Conservation (phyloP, 805 yeast species). For the Metschnikowia cubensis region DNA sequence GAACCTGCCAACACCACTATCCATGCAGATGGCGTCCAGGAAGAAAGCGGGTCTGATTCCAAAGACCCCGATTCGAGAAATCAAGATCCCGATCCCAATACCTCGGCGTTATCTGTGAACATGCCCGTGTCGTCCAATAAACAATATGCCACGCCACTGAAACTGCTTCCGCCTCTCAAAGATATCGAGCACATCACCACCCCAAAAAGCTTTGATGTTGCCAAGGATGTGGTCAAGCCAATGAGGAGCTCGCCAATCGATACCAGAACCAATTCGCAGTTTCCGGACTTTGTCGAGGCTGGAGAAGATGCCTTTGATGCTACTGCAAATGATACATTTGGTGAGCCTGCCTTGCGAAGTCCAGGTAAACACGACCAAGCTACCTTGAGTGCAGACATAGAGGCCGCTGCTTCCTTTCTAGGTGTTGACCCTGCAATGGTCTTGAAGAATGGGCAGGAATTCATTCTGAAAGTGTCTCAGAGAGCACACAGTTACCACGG, state of each 20-base stretch:
- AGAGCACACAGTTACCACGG: constrained; percentile 29
- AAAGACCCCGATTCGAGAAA: neutral
- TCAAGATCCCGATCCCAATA: constrained; percentile 13
- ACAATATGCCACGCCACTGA: constrained; percentile 38
- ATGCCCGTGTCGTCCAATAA: constrained; percentile 9
- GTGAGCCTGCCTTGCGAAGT: constrained; percentile 7
- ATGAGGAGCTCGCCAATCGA: constrained; percentile 23
- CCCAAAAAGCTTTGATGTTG: constrained; percentile 40
- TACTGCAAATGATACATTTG: constrained; percentile 18
- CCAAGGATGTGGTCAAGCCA: constrained; percentile 26
- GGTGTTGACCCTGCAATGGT: constrained; percentile 21
- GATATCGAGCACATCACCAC: constrained; percentile 40
- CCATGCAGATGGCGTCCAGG: neutral
- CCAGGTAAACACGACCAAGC: constrained; percentile 7
- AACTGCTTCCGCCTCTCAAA: constrained; percentile 39
- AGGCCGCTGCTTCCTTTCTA: constrained; percentile 26
- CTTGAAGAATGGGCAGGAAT: constrained; percentile 8
- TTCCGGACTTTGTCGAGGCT: constrained; percentile 12
- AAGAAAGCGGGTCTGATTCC: constrained; percentile 4
- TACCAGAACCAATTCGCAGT: constrained; percentile 8
- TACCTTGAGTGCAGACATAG: constrained; percentile 6
- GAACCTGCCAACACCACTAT: neutral
- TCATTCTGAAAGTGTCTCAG: constrained; percentile 21
- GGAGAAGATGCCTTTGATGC: constrained; percentile 16
- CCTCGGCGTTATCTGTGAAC: constrained; percentile 10